Evolutionary conservation across 306 rosid genomes (phyloP).

Genomic region (Prunus fruticosa): DNA sequence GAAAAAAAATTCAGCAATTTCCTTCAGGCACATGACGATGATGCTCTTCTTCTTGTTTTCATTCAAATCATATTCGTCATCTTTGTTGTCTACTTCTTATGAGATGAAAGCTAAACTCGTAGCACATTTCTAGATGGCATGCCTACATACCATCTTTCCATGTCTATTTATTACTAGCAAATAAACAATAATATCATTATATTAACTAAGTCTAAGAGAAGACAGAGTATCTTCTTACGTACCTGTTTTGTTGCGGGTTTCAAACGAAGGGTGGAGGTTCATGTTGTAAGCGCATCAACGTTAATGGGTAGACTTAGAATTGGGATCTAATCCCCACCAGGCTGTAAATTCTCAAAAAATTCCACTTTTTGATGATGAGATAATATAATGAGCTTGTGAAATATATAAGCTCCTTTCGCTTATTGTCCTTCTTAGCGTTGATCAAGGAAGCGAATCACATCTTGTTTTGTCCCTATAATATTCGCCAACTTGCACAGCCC

Average conservation of each 20-base stretch:
- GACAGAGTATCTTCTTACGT: conserved; percentile 38
- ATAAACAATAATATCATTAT: neutral
- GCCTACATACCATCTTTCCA: neutral
- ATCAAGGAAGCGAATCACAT: conserved; percentile 43
- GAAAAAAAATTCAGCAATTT: neutral
- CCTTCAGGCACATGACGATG: neutral
- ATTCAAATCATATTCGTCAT: neutral
- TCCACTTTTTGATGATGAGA: conserved; percentile 32
- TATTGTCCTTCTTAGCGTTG: conserved; percentile 20
- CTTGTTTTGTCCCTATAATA: conserved; percentile 19
- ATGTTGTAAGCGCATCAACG: conserved; percentile 41
- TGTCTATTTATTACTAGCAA: neutral
- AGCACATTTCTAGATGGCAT: neutral
- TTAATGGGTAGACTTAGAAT: conserved; percentile 32
- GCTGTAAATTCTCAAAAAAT: conserved; percentile 38
- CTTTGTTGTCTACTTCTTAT: neutral
- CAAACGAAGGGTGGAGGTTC: conserved; percentile 23
- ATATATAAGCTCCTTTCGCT: neutral
- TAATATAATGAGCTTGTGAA: conserved; percentile 14
- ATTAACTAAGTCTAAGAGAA: conserved; percentile 31
- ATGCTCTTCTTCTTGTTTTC: neutral
- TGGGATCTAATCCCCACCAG: conserved; percentile 66
- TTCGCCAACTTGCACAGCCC: conserved; percentile 50
- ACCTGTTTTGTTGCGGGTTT: conserved; percentile 16
- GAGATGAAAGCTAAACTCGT: neutral